Evolutionary conservation across 768 basidiomycete species (phyloP).

Genomic region (Naganishia randhawae): DNA sequence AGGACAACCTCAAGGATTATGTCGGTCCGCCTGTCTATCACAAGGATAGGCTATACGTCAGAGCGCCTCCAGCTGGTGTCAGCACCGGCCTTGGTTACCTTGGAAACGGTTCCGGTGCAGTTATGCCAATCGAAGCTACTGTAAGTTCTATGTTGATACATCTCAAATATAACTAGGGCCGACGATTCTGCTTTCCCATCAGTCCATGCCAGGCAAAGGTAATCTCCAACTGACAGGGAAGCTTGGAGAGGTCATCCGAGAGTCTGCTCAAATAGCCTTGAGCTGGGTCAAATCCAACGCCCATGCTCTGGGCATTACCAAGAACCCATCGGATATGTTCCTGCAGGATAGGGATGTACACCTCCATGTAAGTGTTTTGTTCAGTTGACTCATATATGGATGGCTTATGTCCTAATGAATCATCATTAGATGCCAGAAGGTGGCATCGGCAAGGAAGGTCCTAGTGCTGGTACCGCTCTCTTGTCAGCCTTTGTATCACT

Average conservation of each 20-base stretch:
- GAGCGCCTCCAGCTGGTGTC: constrained; percentile 81
- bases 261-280: constrained; percentile 89
- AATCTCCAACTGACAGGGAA: constrained; percentile 89
- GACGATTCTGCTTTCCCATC: constrained; percentile 9
- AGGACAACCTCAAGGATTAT: constrained; percentile 88
- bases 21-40: constrained; percentile 95
- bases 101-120: constrained; percentile 91
- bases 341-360: constrained; percentile 84
- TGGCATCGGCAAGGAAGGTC: constrained; percentile 68
- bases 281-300: constrained; percentile 92
- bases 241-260: constrained; percentile 94
- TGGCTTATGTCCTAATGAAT: constrained; percentile 18
- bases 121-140: constrained; percentile 94
- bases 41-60: constrained; percentile 83
- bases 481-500: constrained; percentile 85
- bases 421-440: constrained; percentile 43
- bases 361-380: constrained; percentile 64
- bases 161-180: constrained; percentile 13
- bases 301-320: constrained; percentile 78
- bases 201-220: constrained; percentile 97
- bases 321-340: constrained; percentile 67
- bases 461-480: constrained; percentile 92
- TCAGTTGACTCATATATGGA: not conserved
- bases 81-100: constrained; percentile 92
- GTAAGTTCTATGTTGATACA: constrained; percentile 55